Conservation (phyloP, 805 yeast species). For the Limtongia smithiae region DNA sequence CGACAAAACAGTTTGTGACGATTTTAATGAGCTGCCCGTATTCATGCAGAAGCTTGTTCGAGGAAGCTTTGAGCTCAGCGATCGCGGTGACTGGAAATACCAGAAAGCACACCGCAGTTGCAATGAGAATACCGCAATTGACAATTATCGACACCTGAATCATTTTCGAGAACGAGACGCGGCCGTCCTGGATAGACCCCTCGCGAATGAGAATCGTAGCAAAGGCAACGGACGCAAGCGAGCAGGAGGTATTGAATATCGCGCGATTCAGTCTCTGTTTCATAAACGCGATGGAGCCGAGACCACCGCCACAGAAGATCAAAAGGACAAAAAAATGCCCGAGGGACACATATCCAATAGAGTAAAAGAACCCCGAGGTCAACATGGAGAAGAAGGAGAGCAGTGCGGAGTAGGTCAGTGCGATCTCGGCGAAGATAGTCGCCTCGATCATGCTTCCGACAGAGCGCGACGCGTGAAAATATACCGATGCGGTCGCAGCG, state of each 20-base stretch:
- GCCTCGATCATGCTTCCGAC: conserved; percentile 80
- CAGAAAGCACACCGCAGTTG: conserved; percentile 58
- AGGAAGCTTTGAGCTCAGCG: conserved; percentile 41
- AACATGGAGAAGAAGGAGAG: conserved; percentile 53
- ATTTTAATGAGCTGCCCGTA: not conserved
- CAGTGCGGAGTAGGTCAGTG: conserved; percentile 52
- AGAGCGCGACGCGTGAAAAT: conserved; percentile 78
- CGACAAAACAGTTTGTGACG: not conserved
- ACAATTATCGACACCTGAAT: conserved; percentile 56
- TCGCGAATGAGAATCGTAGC: conserved; percentile 72
- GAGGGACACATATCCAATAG: conserved; percentile 40
- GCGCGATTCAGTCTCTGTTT: conserved; percentile 64
- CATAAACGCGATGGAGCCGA: conserved; percentile 65
- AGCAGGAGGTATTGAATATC: conserved; percentile 77
- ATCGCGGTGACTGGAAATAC: conserved; percentile 64
- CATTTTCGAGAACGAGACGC: conserved; percentile 54
- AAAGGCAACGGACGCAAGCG: conserved; percentile 66
- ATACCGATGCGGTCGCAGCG: conserved; percentile 77
- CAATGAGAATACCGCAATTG: conserved; percentile 54
- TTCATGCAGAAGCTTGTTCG: conserved; percentile 40
- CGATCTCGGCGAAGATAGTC: conserved; percentile 53
- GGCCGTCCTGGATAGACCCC: conserved; percentile 58
- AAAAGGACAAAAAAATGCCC: conserved; percentile 49
- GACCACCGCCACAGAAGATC: conserved; percentile 47
- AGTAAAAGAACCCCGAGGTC: conserved; percentile 47